Percentiles rank a stretch among this genome's conserved stretches.
Evolutionary conservation across 345 rosid species (phyloP).

Genomic region (Kernera saxatilis): DNA sequence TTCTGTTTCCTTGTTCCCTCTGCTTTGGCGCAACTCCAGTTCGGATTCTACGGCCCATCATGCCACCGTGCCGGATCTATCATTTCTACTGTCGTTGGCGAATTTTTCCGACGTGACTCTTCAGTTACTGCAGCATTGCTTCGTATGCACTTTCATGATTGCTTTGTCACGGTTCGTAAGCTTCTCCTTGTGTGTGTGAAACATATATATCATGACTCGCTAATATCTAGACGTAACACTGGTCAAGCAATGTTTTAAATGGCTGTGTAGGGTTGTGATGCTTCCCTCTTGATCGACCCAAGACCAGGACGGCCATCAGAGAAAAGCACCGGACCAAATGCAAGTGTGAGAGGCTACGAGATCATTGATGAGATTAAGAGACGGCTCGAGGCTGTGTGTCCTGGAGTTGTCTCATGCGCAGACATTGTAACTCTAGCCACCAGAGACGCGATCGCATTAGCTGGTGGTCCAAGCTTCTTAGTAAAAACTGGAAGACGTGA

Average conservation of each 20-base stretch:
- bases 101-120: conserved; percentile 33
- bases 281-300: conserved; percentile 32
- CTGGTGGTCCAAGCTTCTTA: conserved; percentile 47
- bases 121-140: conserved; percentile 59
- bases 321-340: conserved; percentile 32
- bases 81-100: conserved; percentile 33
- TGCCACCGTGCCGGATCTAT: conserved; percentile 64
- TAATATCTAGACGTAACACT: background rate
- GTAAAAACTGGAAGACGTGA: conserved; percentile 62
- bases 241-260: background rate
- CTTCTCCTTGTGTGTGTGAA: conserved; percentile 6
- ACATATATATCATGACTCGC: background rate
- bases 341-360: conserved; percentile 31
- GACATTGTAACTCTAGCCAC: conserved; percentile 52
- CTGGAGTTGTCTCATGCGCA: conserved; percentile 27
- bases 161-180: conserved; percentile 56
- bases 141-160: conserved; percentile 87
- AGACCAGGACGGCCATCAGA: conserved; percentile 28
- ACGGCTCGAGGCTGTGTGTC: conserved; percentile 27
- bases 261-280: conserved; percentile 31
- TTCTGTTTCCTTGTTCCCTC: conserved; percentile 27
- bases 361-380: conserved; percentile 30
- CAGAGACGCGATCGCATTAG: conserved; percentile 49
- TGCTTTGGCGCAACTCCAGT: conserved; percentile 40
- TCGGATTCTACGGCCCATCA: conserved; percentile 44